Conservation (phyloP, 495 filamentous ascomycete species). For the Parathielavia hyrcaniae region DNA sequence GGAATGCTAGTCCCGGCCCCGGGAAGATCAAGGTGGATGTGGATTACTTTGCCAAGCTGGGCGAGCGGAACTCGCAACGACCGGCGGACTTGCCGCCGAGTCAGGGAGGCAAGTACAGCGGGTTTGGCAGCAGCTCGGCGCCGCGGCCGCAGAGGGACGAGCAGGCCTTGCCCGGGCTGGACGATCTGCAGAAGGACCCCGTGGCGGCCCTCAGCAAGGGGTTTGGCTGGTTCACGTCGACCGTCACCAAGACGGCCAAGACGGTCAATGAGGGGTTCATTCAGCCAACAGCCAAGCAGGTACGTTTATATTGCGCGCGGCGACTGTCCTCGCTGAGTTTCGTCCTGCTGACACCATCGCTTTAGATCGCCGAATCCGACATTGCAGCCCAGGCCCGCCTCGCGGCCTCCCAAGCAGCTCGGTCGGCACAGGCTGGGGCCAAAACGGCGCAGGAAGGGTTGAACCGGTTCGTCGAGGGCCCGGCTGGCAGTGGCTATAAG, state of each 20-base stretch:
- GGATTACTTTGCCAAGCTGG: slow-evolving; percentile 80
- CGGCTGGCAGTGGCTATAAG: slow-evolving; percentile 29
- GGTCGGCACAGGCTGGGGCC: slow-evolving; percentile 55
- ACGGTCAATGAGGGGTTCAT: slow-evolving; percentile 82
- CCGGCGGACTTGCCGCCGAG: slow-evolving; percentile 68
- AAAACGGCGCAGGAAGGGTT: slow-evolving; percentile 62
- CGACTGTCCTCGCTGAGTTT: too few relatives aligned
- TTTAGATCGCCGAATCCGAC: slow-evolving; percentile 77
- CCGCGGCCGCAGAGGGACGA: slow-evolving; percentile 42
- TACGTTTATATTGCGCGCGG: slow-evolving; percentile 35
- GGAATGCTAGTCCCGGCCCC: slow-evolving; percentile 55
- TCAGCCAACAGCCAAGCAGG: slow-evolving; percentile 81
- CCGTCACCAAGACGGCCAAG: slow-evolving; percentile 82
- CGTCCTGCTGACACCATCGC: not conserved
- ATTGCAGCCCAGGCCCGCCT: slow-evolving; percentile 72
- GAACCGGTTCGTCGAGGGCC: slow-evolving; percentile 70
- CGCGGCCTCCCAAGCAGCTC: slow-evolving; percentile 61
- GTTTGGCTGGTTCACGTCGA: slow-evolving; percentile 85
- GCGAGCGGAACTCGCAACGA: slow-evolving; percentile 70
- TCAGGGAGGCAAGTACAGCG: slow-evolving; percentile 86
- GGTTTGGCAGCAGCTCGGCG: slow-evolving; percentile 74
- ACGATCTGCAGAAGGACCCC: slow-evolving; percentile 87
- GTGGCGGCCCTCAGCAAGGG: slow-evolving; percentile 83
- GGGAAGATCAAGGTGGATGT: slow-evolving; percentile 62
- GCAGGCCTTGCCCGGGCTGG: slow-evolving; percentile 55